A percentile compares a stretch with the other conserved stretches of the same genome.
Evolutionary conservation across 2,329 filamentous ascomycete genomes (phyloP).

Genomic region (Penicillium sp.): DNA sequence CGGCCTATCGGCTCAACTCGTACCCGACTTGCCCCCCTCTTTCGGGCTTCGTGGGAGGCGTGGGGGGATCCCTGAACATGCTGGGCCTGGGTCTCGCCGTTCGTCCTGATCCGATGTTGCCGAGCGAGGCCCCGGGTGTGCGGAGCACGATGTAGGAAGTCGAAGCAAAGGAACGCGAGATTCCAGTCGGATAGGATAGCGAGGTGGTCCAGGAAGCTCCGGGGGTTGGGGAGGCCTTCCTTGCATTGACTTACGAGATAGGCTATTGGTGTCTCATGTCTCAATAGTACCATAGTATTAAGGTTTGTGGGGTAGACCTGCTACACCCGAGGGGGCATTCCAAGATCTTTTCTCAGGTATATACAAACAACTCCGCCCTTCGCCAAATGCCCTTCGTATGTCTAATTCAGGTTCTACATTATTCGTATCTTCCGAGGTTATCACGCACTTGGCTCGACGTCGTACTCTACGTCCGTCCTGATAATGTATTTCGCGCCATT

Average conservation of each 20-base stretch:
- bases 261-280: too few relatives aligned
- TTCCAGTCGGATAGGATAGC: too few relatives aligned
- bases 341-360: background rate
- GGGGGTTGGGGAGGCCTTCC: too few relatives aligned
- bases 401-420: background rate
- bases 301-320: background rate
- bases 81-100: background rate
- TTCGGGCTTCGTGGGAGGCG: background rate
- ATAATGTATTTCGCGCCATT: conserved; percentile 68
- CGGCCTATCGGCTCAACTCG: background rate
- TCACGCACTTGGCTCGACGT: conserved; percentile 44
- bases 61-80: background rate
- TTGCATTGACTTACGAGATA: too few relatives aligned
- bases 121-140: too few relatives aligned
- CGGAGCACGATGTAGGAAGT: too few relatives aligned
- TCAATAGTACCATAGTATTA: too few relatives aligned
- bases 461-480: conserved; percentile 68
- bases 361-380: background rate
- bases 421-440: background rate
- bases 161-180: too few relatives aligned
- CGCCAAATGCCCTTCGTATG: background rate
- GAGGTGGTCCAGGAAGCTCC: too few relatives aligned
- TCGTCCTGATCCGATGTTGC: too few relatives aligned
- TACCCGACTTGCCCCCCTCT: background rate
- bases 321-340: background rate